phyloP scores from a whole-genome alignment of 495 filamentous ascomycete genomes.

The Penicillium canariense region DNA sequence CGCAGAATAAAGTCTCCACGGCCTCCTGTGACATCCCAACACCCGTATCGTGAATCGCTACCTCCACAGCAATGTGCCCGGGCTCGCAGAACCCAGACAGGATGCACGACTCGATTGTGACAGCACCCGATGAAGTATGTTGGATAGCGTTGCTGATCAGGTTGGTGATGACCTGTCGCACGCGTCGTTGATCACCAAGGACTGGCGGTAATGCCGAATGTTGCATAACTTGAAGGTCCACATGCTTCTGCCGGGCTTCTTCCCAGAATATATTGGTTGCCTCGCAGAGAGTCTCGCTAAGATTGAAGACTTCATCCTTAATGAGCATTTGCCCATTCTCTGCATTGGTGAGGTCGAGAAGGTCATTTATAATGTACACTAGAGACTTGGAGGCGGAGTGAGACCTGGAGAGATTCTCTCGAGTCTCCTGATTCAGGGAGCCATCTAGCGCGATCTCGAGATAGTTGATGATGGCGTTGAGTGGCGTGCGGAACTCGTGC shows the following conservation, averaged over 20 bases:
- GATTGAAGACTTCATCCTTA: constrained; percentile 75
- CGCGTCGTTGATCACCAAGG: constrained; percentile 77
- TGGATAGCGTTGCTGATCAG: constrained; percentile 81
- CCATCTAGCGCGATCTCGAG: constrained; percentile 88
- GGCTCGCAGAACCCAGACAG: constrained; percentile 32
- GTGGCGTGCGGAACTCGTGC: constrained; percentile 85
- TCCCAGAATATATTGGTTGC: constrained; percentile 69
- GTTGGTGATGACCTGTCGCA: constrained; percentile 81
- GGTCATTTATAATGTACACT: constrained; percentile 90
- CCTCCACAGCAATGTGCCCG: constrained; percentile 60
- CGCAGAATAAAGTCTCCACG: constrained; percentile 75
- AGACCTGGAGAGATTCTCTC: constrained; percentile 79
- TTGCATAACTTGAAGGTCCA: constrained; percentile 65
- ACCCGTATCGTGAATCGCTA: constrained; percentile 76
- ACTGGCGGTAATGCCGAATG: constrained; percentile 72
- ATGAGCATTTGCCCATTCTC: constrained; percentile 75
- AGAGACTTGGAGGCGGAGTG: constrained; percentile 90
- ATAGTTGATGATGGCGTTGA: constrained; percentile 94
- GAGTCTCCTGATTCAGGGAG: constrained; percentile 70
- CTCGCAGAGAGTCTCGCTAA: constrained; percentile 68
- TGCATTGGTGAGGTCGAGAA: constrained; percentile 83
- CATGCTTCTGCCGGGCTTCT: constrained; percentile 71
- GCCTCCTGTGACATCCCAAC: constrained; percentile 71
- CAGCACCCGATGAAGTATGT: constrained; percentile 63
- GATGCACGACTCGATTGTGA: constrained; percentile 68